phyloP scores from a whole-genome alignment of 345 rosid species.

The Eucalyptus sideroxylon region DNA sequence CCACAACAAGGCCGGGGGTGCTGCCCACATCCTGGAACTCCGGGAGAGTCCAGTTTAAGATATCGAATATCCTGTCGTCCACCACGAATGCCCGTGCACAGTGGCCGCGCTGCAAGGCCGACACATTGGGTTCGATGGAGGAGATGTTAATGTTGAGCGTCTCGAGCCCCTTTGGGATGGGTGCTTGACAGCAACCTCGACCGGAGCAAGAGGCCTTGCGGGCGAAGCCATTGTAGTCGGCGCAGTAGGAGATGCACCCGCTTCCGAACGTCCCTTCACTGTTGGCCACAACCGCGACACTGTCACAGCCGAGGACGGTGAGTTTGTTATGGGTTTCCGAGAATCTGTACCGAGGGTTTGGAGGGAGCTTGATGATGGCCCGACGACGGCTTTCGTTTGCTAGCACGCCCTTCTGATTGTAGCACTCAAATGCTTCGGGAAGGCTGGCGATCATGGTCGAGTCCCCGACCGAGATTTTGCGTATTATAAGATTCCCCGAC shows the following conservation, averaged over 20 bases:
- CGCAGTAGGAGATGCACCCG: not conserved
- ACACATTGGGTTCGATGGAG: not conserved
- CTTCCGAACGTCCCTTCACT: not conserved
- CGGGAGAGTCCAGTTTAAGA: not conserved
- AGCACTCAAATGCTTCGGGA: not conserved
- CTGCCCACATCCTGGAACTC: not conserved
- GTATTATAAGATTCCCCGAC: not conserved
- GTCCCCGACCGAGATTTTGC: not conserved
- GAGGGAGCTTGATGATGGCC: not conserved
- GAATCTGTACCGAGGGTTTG: not conserved
- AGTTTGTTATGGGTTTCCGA: not conserved
- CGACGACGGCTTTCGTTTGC: not conserved
- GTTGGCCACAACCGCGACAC: accelerated
- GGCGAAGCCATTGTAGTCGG: accelerated
- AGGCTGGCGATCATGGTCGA: not conserved
- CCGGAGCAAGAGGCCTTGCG: not conserved
- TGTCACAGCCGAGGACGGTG: not conserved
- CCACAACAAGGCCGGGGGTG: not conserved
- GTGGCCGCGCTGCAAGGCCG: accelerated
- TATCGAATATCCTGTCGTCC: not conserved
- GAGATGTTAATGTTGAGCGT: accelerated
- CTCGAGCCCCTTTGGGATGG: not conserved
- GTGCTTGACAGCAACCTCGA: not conserved
- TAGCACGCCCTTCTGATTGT: not conserved
- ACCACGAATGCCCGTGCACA: not conserved